phyloP scores from a whole-genome alignment of 2,329 filamentous ascomycete species.

The Ophiostoma pallidulum region DNA sequence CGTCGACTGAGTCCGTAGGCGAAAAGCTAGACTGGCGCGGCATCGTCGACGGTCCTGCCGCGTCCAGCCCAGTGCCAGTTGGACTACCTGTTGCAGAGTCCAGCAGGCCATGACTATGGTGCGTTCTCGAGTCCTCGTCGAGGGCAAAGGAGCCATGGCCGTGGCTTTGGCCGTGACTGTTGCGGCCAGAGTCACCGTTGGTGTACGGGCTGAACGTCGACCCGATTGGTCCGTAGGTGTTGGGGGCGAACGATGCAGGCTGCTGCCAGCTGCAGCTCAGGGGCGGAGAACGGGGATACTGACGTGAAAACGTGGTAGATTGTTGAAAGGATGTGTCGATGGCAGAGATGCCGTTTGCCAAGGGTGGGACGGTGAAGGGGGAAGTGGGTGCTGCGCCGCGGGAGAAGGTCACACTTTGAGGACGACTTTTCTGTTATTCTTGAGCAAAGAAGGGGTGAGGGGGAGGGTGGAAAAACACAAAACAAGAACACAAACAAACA shows the following conservation, averaged over 20 bases:
- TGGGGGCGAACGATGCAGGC: constrained; percentile 16
- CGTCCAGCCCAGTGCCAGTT: no score
- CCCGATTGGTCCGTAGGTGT: constrained; percentile 13
- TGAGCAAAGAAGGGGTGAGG: not conserved
- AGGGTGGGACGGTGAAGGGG: constrained; percentile 9
- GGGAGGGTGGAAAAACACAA: not conserved
- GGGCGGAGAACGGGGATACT: constrained; percentile 14
- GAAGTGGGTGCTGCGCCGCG: constrained; percentile 23
- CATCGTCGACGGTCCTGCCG: not conserved
- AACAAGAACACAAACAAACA: not conserved
- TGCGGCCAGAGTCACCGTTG: constrained; percentile 20
- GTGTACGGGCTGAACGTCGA: constrained; percentile 19
- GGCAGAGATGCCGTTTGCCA: constrained; percentile 29
- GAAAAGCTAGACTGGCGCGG: constrained; percentile 41
- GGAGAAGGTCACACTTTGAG: constrained; percentile 36
- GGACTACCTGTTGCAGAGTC: no score
- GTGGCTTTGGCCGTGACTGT: no score
- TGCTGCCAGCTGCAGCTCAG: constrained; percentile 16
- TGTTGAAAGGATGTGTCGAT: constrained; percentile 27
- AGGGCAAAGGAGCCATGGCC: not conserved
- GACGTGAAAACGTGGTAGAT: not conserved
- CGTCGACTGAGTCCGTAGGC: constrained; percentile 48
- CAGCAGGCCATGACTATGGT: not conserved
- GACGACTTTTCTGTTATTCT: constrained; percentile 14
- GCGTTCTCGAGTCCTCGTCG: not conserved